Evolutionary conservation across 2,329 filamentous ascomycete species (phyloP).

Genomic region (Venturia asperata): DNA sequence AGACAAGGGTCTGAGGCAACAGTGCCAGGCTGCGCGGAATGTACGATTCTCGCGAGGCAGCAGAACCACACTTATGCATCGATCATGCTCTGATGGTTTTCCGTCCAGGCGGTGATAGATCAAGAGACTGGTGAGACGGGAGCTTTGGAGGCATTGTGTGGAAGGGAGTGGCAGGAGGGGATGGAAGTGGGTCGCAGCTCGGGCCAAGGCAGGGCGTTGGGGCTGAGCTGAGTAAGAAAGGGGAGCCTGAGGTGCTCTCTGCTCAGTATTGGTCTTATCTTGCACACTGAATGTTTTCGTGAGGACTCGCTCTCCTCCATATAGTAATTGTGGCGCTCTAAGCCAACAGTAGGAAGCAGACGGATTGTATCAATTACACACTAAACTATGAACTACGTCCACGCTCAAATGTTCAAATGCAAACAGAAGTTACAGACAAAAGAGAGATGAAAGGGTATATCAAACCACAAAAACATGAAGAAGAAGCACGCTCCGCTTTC

Average conservation of each 20-base stretch:
- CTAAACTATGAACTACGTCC: background rate
- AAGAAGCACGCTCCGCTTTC: background rate
- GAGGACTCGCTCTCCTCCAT: no score
- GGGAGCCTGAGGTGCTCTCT: no score
- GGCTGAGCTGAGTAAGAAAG: no score
- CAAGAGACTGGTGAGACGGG: background rate
- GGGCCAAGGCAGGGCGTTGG: background rate
- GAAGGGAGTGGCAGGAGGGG: background rate
- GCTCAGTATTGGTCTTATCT: no score
- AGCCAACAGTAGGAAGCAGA: background rate
- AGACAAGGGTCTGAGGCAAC: background rate
- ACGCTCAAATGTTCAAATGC: background rate
- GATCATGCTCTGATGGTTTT: background rate
- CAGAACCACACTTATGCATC: background rate
- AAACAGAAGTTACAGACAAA: background rate
- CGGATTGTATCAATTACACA: background rate
- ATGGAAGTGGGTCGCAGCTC: background rate
- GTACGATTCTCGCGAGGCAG: background rate
- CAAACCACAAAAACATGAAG: background rate
- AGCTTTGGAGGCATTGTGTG: background rate
- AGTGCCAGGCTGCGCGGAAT: background rate
- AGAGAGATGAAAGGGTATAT: constrained; percentile 3
- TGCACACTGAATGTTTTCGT: no score
- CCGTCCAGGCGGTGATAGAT: background rate
- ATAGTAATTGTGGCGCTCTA: no score